phyloP scores from a whole-genome alignment of 2,329 filamentous ascomycete genomes.

The Thermoascus crustaceus region DNA sequence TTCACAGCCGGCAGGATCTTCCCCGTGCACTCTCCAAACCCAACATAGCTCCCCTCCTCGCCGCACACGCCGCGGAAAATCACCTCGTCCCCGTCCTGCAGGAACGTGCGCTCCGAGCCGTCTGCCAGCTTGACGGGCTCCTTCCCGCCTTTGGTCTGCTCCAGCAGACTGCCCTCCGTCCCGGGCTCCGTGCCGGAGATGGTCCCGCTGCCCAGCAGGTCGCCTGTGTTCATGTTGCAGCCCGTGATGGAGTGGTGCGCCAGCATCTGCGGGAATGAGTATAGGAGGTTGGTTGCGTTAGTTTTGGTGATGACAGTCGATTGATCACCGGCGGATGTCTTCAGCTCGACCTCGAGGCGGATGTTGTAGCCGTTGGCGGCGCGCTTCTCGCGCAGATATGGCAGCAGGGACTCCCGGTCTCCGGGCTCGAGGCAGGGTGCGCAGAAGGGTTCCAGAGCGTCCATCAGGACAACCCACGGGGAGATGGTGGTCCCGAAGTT shows the following conservation, averaged over 20 bases:
- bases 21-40: conserved; percentile 67
- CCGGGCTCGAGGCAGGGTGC: conserved; percentile 43
- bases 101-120: conserved; percentile 60
- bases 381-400: conserved; percentile 57
- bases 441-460: conserved; percentile 64
- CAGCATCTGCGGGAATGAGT: conserved; percentile 76
- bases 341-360: conserved; percentile 54
- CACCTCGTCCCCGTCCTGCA: conserved; percentile 67
- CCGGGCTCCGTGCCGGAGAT: conserved; percentile 57
- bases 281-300: conserved; percentile 62
- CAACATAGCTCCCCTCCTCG: conserved; percentile 58
- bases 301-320: conserved; percentile 53
- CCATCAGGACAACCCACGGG: conserved; percentile 69
- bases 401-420: conserved; percentile 48
- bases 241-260: conserved; percentile 70
- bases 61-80: conserved; percentile 59
- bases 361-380: conserved; percentile 58
- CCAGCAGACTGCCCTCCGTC: conserved; percentile 61
- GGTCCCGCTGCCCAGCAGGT: conserved; percentile 70
- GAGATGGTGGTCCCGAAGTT: conserved; percentile 74
- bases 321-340: conserved; percentile 37
- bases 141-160: conserved; percentile 65
- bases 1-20: conserved; percentile 46
- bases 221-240: conserved; percentile 64
- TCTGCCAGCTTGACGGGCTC: conserved; percentile 51